Evolutionary conservation across 148 eudicot genomes (phyloP).

Genomic region (Chenopodium quinoa): DNA sequence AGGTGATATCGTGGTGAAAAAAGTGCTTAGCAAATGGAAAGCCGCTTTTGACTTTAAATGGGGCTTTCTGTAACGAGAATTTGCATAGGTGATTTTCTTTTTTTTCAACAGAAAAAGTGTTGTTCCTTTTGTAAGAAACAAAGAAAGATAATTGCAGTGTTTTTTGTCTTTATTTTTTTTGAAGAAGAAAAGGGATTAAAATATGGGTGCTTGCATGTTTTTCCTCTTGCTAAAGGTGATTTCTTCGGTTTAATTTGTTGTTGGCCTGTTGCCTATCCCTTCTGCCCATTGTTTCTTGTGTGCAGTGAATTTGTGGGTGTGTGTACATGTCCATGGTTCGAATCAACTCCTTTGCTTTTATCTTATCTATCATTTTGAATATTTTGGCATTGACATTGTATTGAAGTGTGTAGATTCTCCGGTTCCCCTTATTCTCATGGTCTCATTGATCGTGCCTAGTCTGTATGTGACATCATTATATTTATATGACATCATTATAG

Average conservation of each 20-base stretch:
- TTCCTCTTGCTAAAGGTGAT: background rate
- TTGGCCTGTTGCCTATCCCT: background rate
- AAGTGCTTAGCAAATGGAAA: too few species aligned
- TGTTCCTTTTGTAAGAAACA: background rate
- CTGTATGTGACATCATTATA: too few species aligned
- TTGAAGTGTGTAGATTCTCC: background rate
- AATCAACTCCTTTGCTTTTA: too few species aligned
- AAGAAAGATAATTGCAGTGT: background rate
- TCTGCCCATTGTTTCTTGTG: background rate
- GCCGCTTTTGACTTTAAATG: too few species aligned
- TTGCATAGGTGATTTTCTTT: background rate
- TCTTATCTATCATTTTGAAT: background rate
- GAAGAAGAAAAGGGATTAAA: background rate
- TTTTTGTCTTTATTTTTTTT: too few species aligned
- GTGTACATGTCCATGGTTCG: background rate
- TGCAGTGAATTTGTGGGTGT: background rate
- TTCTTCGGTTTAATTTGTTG: background rate
- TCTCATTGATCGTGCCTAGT: too few species aligned
- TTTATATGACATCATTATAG: too few species aligned
- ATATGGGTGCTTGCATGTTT: background rate
- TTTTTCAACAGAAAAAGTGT: background rate
- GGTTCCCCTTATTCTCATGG: background rate
- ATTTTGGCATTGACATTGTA: background rate
- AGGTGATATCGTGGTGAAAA: too few species aligned
- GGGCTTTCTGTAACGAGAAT: too few species aligned